These are phyloP conservation scores for Stephania yunnanensis DNA, from an alignment of 164 flowering plant genomes.

Conservation along the genomic window DNA sequence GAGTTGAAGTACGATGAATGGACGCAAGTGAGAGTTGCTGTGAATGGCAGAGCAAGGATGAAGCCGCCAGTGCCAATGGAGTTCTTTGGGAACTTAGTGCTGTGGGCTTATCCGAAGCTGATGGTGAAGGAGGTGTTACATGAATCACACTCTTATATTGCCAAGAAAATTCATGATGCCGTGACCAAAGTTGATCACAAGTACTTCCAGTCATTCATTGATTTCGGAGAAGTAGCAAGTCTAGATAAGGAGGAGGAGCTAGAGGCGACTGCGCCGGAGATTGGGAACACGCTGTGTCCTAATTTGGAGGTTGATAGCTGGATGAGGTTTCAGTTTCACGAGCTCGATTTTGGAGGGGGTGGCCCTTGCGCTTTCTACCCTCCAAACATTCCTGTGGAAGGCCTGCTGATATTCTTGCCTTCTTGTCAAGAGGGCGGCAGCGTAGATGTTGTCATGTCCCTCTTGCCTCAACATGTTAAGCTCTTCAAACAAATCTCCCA, in stretches of 20 bases:
- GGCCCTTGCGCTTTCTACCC: conserved; percentile 20
- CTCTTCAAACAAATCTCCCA: conserved; percentile 16
- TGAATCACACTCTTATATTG: conserved; percentile 11
- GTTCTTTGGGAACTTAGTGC: conserved; percentile 23
- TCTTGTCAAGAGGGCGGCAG: conserved; percentile 18
- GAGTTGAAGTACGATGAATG: conserved; percentile 9
- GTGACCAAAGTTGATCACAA: conserved; percentile 13
- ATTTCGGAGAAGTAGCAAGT: conserved; percentile 12
- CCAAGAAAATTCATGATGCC: conserved; percentile 16
- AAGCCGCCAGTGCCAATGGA: conserved; percentile 20
- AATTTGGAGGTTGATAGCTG: conserved; percentile 25
- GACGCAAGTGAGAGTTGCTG: conserved; percentile 19
- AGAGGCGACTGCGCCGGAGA: conserved; percentile 17
- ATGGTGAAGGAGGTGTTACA: conserved; percentile 16
- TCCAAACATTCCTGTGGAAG: conserved; percentile 20
- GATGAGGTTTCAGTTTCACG: conserved; percentile 24
- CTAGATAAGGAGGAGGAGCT: conserved; percentile 10
- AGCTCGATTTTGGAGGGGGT: conserved; percentile 24
- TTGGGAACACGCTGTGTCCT: conserved; percentile 16
- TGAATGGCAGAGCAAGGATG: conserved; percentile 21
- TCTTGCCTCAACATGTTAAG: conserved; percentile 18
- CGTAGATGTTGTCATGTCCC: conserved; percentile 15
- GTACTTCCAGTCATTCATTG: conserved; percentile 21
- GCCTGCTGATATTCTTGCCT: conserved; percentile 17
- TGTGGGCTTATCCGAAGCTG: conserved; percentile 21